Base-by-base conservation (phyloP, 169 alveolate species). In the Blepharisma undulans region DNA sequence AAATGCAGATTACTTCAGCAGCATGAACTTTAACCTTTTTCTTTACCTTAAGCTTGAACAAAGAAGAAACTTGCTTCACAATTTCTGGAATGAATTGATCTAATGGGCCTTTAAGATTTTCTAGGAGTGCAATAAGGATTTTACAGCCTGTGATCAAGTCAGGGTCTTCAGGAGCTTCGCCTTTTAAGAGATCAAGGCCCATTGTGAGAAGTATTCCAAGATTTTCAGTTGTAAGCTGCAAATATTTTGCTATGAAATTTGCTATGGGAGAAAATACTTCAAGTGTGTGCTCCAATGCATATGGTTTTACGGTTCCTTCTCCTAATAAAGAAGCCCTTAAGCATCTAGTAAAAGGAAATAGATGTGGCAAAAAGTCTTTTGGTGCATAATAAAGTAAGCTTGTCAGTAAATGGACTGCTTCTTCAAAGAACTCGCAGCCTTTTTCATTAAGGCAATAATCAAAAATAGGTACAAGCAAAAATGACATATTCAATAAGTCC, bases 361-460 rank as follows among this genome's bases (percentile, higher is more conserved):
- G 84, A 32, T 86, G 80, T 21, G 80, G 80, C n/a, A 71, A 32
- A 34, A 30, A 27, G 25, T 32, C 29, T 21, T 29, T 30, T 71
- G 91, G 91, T 4, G 91, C 59, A 32, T 86, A 86, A 10, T 71
- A 86, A 19, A 86, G 36, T 4, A 86, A 48, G 29, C 84, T 25
- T 22, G 91, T 86, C 25, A 86, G 85, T 27, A 86, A n/a, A 30
- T 61, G 25, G 27, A 86, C 25, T 2, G 84, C 72, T 66, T 86
- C 80, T 86, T 86, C 91, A 72, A 86, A 86, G 72, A 61, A 86
- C 8, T 86, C 80, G 30, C 84, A 61, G 0, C 91, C 91, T 36
- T 60, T 29, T 14, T 71, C 84, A 32, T 85, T 86, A 0, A 86
- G 91, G 25, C 78, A 34, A 30, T 82, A 59, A 5, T 82, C 89